Percentiles rank a stretch among this genome's conserved stretches.
Conservation (phyloP, 306 rosid species). For the Begonia fuchsioides region DNA sequence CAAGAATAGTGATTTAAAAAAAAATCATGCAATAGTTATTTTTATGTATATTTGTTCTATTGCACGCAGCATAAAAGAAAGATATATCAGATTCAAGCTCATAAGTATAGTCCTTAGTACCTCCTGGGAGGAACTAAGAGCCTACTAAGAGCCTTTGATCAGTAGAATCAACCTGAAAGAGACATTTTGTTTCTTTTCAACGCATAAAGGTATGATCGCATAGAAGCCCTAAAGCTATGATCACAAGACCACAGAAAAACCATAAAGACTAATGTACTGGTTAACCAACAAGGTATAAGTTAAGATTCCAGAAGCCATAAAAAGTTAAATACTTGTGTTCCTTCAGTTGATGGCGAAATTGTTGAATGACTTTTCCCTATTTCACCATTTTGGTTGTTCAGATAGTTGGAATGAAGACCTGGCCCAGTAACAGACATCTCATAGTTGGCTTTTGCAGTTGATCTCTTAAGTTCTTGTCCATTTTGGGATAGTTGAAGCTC, state of each 20-base stretch:
- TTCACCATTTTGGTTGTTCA: conserved; percentile 38
- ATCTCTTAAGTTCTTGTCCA: conserved; percentile 42
- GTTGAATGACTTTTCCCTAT: conserved; percentile 37
- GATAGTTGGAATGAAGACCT: conserved; percentile 44
- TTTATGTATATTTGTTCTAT: background rate
- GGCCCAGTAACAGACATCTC: conserved; percentile 62
- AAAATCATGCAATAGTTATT: too few relatives aligned
- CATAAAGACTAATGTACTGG: too few relatives aligned
- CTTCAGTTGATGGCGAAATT: conserved; percentile 40
- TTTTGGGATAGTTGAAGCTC: conserved; percentile 46
- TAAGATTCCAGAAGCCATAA: conserved; percentile 3
- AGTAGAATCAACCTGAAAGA: conserved; percentile 38
- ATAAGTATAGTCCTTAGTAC: conserved; percentile 28
- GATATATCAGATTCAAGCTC: background rate
- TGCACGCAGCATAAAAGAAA: background rate
- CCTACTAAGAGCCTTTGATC: conserved; percentile 37
- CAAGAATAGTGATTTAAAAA: too few relatives aligned
- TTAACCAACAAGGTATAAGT: background rate
- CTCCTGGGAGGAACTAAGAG: conserved; percentile 45
- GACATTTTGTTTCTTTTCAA: background rate
- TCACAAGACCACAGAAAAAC: too few relatives aligned
- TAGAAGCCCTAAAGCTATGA: too few relatives aligned
- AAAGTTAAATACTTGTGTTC: conserved; percentile 37
- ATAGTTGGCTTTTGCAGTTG: conserved; percentile 42
- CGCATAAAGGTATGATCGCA: too few relatives aligned